These are phyloP conservation scores for Wickerhamiella cacticola DNA, from an alignment of 805 yeast species.

Conservation along the genomic window DNA sequence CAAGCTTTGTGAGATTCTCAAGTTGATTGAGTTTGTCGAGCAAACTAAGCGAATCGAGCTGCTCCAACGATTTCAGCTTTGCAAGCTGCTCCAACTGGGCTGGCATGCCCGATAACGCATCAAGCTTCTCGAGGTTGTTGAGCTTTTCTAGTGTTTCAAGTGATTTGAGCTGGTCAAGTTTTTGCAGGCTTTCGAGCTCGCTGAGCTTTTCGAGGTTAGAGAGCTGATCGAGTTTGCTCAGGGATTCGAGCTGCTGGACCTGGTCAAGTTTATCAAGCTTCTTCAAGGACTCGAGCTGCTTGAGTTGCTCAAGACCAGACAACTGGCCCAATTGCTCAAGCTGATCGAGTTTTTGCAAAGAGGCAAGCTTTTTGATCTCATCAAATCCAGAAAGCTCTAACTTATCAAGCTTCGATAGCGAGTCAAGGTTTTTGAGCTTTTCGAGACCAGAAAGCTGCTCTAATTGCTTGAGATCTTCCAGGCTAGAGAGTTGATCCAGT, in stretches of 20 bases:
- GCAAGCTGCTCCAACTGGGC: background rate
- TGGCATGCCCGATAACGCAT: background rate
- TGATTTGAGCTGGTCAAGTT: background rate
- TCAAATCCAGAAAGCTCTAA: too few species aligned
- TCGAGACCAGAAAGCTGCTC: too few species aligned
- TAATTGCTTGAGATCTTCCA: background rate
- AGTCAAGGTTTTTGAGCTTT: too few species aligned
- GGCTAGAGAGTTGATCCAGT: background rate
- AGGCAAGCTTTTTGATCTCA: slow-evolving; percentile 1
- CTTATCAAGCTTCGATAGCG: background rate
- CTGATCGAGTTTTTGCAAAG: background rate
- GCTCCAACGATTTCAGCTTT: background rate
- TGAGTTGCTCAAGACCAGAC: background rate
- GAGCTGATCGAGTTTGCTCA: slow-evolving; percentile 18
- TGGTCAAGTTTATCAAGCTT: slow-evolving; percentile 20
- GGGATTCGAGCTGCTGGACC: slow-evolving; percentile 12
- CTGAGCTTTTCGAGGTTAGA: slow-evolving; percentile 1
- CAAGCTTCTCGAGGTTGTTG: background rate
- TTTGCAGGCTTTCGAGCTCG: slow-evolving; percentile 18
- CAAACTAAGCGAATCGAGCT: background rate
- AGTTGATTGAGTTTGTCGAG: background rate
- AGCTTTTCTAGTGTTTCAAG: slow-evolving; percentile 19
- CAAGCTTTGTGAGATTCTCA: background rate
- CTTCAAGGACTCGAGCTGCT: slow-evolving; percentile 8
- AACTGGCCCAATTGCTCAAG: background rate